Evolutionary conservation across 805 yeast species (phyloP).

Genomic region (Danielia reshetovae): DNA sequence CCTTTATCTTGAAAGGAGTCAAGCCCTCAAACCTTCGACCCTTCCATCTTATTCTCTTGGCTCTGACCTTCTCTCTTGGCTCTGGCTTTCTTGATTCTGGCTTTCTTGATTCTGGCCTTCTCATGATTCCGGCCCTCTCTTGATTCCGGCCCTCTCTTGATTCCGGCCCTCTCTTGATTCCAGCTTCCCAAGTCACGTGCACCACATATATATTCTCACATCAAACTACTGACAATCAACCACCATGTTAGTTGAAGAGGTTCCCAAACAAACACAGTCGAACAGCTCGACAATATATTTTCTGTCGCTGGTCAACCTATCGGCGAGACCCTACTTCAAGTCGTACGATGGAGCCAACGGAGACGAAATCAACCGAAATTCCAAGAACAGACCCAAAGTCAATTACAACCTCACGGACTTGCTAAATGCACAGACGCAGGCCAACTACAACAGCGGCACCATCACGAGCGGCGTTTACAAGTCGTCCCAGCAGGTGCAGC

Average conservation of each 20-base stretch:
- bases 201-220: neutral
- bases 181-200: neutral
- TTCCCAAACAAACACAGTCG: constrained; percentile 31
- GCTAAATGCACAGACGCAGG: constrained; percentile 40
- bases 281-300: constrained; percentile 37
- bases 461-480: constrained; percentile 33
- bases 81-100: too few species aligned
- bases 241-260: constrained; percentile 40
- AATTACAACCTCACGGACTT: constrained; percentile 41
- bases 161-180: too few species aligned
- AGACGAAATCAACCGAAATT: constrained; percentile 19
- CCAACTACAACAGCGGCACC: constrained; percentile 22
- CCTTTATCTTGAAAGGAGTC: too few species aligned
- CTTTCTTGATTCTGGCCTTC: too few species aligned
- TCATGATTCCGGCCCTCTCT: too few species aligned
- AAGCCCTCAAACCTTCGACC: too few species aligned
- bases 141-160: too few species aligned
- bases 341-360: constrained; percentile 15
- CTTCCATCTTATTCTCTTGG: too few species aligned
- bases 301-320: constrained; percentile 37
- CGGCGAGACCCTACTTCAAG: constrained; percentile 32
- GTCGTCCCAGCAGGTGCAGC: constrained; percentile 39
- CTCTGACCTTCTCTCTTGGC: too few species aligned
- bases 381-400: constrained; percentile 38
- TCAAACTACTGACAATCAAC: neutral